A percentile compares a stretch with the other conserved stretches of the same genome.
Conservation (phyloP, 2,329 filamentous ascomycete species). For the Aspergillus luchuensis region DNA sequence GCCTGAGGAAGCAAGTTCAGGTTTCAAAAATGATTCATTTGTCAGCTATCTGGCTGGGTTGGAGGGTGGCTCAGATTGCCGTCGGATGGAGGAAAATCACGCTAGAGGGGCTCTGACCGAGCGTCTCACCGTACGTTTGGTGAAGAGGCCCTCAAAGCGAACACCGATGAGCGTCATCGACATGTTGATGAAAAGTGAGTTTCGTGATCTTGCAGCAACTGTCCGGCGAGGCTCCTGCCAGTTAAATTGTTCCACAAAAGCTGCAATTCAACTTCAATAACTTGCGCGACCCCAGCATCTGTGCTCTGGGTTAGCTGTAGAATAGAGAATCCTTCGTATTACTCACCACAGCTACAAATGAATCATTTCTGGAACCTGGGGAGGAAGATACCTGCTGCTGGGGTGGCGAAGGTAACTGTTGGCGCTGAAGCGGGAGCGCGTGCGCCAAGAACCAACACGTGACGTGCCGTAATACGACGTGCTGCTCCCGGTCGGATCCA, state of each 20-base stretch:
- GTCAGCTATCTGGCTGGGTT: too few relatives aligned
- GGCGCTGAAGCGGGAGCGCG: not conserved
- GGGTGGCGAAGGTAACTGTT: not conserved
- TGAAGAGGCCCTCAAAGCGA: not conserved
- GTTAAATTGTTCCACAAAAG: not conserved
- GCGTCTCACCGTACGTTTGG: not conserved
- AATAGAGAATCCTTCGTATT: not conserved
- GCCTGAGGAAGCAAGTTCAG: too few relatives aligned
- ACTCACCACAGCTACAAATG: slow-evolving; percentile 11
- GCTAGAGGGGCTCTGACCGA: not conserved
- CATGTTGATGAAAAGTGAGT: not conserved
- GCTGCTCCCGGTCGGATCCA: too few relatives aligned
- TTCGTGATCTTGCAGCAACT: not conserved
- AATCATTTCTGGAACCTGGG: slow-evolving; percentile 16
- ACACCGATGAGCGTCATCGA: not conserved
- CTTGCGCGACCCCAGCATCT: not conserved
- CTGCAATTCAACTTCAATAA: not conserved
- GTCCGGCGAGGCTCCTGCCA: not conserved
- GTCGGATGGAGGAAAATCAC: too few relatives aligned
- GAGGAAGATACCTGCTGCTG: not conserved
- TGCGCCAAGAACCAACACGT: not conserved
- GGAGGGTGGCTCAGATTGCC: too few relatives aligned
- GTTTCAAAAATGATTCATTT: too few relatives aligned
- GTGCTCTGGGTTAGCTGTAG: slow-evolving; percentile 1
- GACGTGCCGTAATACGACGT: not conserved